Evolutionary conservation across 495 filamentous ascomycete species (phyloP).

Genomic region (Bacidia gigantensis): DNA sequence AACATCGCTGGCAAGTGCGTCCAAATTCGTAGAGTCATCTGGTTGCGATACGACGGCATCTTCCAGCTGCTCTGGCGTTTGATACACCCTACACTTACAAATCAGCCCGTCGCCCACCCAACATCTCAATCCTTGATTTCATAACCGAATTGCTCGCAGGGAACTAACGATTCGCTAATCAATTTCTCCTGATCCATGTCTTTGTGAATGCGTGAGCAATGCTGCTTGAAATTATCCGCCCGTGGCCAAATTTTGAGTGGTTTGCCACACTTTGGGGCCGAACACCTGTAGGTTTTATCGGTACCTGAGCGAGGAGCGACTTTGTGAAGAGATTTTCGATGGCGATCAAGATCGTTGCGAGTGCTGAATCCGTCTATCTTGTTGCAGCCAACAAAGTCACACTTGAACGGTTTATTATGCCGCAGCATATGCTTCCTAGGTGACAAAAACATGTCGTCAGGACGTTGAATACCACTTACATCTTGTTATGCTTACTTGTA

Average conservation of each 20-base stretch:
- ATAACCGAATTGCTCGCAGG: neutral
- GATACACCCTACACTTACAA: constrained; percentile 4
- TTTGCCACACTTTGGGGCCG: constrained; percentile 45
- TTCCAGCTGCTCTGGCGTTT: neutral
- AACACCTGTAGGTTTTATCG: constrained; percentile 54
- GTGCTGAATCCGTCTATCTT: constrained; percentile 64
- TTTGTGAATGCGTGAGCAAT: constrained; percentile 66
- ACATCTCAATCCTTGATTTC: constrained; percentile 1
- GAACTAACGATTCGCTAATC: constrained; percentile 6
- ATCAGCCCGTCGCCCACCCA: neutral
- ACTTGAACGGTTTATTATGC: constrained; percentile 63
- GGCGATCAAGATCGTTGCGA: constrained; percentile 63
- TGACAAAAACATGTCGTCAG: neutral
- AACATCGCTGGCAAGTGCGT: neutral
- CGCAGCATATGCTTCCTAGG: constrained; percentile 68
- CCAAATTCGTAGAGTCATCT: neutral
- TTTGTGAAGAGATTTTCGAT: constrained; percentile 56
- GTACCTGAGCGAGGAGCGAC: constrained; percentile 36
- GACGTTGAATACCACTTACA: neutral
- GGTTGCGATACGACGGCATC: neutral
- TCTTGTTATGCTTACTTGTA: constrained; percentile 19
- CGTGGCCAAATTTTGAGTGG: constrained; percentile 74
- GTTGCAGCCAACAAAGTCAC: constrained; percentile 44
- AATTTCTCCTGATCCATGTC: constrained; percentile 39
- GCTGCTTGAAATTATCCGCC: constrained; percentile 81